Evolutionary conservation across 768 basidiomycete genomes (phyloP).

Genomic region (Tubosaeta sp.): DNA sequence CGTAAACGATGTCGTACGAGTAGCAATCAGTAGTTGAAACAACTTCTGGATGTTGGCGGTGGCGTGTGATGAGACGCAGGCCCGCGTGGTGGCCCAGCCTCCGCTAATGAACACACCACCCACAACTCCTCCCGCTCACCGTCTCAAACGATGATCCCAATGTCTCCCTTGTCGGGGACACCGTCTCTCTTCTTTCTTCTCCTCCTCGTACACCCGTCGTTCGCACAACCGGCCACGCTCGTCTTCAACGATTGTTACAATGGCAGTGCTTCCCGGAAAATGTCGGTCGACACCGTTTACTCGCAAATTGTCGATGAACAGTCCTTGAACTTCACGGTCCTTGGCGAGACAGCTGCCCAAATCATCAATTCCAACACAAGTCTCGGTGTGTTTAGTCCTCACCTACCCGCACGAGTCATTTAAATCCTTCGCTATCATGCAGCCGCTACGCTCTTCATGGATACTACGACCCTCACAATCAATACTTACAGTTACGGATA

Average conservation of each 20-base stretch:
- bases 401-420: not conserved
- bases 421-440: conserved; percentile 2
- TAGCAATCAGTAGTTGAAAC: not conserved
- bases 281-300: conserved; percentile 67
- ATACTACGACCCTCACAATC: conserved; percentile 76
- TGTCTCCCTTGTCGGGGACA: conserved; percentile 5
- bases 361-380: conserved; percentile 61
- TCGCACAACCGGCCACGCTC: conserved; percentile 58
- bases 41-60: conserved; percentile 1
- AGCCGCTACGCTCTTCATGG: conserved; percentile 82
- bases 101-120: conserved; percentile 20
- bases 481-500: conserved; percentile 64
- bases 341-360: conserved; percentile 57
- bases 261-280: conserved; percentile 49
- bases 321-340: conserved; percentile 63
- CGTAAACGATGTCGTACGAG: conserved; percentile 1
- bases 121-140: conserved; percentile 7
- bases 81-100: not conserved
- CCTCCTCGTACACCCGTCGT: conserved; percentile 23
- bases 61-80: conserved; percentile 17
- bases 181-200: conserved; percentile 7
- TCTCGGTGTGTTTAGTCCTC: conserved; percentile 48
- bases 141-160: conserved; percentile 24
- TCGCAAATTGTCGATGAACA: conserved; percentile 57
- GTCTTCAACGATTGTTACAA: conserved; percentile 68